Evolutionary conservation across 2,329 filamentous ascomycete genomes (phyloP), one percentile per base, ranked within the genome.

Genomic region (Diplocarpon rosae): DNA sequence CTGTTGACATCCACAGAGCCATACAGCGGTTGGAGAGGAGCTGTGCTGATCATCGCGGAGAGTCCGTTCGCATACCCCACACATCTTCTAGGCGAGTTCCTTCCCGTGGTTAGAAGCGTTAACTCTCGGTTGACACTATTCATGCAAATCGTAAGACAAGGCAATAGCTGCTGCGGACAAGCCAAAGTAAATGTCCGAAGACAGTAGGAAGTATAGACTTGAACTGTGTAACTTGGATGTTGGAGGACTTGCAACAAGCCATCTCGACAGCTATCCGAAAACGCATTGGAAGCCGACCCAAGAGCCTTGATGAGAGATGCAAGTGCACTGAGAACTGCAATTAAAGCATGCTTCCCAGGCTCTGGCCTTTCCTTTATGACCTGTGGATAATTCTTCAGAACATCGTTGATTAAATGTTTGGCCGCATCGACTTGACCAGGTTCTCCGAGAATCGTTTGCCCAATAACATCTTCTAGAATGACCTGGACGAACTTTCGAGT

Each of bases 1-100:
- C 89, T 93, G 62, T 95, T 95, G 45, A 96, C 85, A 59, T 98
- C 92, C 1, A 96, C 83, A 1, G 92, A 95, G 11, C 92, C 90
- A 62, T 96, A 92, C 2, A 98, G 70, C 1, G 92, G 90, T 50
- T 93, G 86, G 29, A 83, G 69, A 10, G 86, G 85, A 35, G 89
- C 94, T 2, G 87, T 90, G 60, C 90, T 95, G 42, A 98, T 73
- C 48, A 92, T 83, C 11, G 90, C 86, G 17, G 92, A 88, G 44
- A 98, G 72, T 5, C 88, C 90, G 65, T 95, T 87, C 0, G 92
- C 87, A 61, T 93, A 92, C 2, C 90, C 92, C 28, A 94, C 74
- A 62, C 90, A 96, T 56, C 85, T 76, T 46, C 87, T 76, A 14
- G 86, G 82, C 1, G 85, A 88, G 58, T 87, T 85, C 42, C 87